These are phyloP conservation scores for Colletotrichum sp. DNA, from an alignment of 2,329 filamentous ascomycete species.

Conservation along the genomic window DNA sequence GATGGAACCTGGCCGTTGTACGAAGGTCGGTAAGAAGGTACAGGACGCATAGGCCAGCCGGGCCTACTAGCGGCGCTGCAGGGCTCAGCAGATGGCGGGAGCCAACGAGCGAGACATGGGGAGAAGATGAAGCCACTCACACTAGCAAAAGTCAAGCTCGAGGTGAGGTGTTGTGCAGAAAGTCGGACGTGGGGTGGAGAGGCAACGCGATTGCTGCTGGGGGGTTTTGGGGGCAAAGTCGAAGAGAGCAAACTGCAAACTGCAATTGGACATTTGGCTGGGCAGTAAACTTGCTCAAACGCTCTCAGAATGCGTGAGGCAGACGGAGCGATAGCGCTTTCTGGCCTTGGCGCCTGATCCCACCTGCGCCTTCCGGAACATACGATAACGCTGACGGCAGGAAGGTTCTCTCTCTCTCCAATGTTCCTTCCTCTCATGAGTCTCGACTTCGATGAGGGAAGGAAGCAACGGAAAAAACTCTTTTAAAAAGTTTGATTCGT, in stretches of 20 bases:
- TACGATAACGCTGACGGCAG: not conserved
- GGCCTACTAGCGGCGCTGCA: not conserved
- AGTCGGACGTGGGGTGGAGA: not conserved
- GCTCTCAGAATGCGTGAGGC: constrained; percentile 18
- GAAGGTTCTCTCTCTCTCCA: not conserved
- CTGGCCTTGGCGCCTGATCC: not conserved
- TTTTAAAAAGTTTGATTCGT: not conserved
- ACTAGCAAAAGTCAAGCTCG: not conserved
- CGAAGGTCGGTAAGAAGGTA: not conserved
- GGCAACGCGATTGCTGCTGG: not conserved
- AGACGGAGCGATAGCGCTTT: constrained; percentile 9
- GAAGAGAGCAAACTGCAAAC: not conserved
- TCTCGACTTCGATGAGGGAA: not conserved
- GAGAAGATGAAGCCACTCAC: not conserved
- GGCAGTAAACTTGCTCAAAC: constrained; percentile 28
- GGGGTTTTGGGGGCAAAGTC: not conserved
- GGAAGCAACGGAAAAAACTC: not conserved
- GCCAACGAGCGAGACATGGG: not conserved
- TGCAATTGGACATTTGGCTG: not conserved
- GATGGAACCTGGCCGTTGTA: not conserved
- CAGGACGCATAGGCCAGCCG: not conserved
- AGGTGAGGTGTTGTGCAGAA: not conserved
- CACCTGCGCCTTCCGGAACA: not conserved
- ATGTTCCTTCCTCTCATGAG: not conserved
- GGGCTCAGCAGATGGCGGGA: not conserved